phyloP scores from a whole-genome alignment of 179 eudicot species.

The Beta lomatogona region DNA sequence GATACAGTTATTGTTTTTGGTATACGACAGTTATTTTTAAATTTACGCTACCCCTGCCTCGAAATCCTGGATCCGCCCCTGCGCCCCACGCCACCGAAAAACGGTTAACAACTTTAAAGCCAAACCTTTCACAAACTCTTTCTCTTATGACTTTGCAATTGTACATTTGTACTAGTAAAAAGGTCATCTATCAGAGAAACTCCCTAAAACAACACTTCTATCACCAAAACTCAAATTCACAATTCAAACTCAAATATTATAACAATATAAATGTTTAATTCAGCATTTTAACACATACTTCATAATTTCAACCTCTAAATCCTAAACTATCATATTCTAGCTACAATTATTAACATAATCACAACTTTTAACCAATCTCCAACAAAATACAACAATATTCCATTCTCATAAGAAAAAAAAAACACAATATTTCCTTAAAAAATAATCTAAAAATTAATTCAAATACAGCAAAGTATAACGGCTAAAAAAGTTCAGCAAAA shows the following conservation, averaged over 20 bases:
- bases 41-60: no score
- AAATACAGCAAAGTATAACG: neutral
- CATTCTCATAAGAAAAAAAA: neutral
- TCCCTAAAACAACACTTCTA: no score
- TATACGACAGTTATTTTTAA: no score
- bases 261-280: neutral
- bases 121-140: neutral
- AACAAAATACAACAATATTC: neutral
- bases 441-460: neutral
- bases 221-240: neutral
- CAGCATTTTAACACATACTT: neutral
- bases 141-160: neutral
- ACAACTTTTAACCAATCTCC: neutral
- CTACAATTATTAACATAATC: neutral
- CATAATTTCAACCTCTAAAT: neutral
- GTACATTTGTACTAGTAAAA: neutral
- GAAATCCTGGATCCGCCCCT: no score
- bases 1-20: no score
- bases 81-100: neutral
- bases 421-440: neutral
- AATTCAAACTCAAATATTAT: neutral
- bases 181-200: neutral
- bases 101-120: neutral
- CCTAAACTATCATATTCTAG: neutral
- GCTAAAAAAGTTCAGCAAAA: no score